Conservation (phyloP, 116 monocot species). For the Trichopus zeylanicus region DNA sequence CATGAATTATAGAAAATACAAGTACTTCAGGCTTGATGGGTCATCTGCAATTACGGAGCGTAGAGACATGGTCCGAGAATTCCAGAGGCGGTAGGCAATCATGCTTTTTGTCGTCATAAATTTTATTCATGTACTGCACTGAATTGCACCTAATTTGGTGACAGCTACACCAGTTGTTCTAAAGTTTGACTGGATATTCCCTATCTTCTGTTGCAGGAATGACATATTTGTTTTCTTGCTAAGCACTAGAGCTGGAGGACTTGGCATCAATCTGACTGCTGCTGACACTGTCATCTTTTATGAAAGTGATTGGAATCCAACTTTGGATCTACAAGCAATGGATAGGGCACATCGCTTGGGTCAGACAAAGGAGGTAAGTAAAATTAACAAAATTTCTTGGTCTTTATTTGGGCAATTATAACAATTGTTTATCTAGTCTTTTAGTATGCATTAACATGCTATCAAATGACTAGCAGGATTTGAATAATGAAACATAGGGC, state of each 20-base stretch:
- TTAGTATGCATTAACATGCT: too few relatives aligned
- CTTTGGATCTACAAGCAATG: conserved; percentile 95
- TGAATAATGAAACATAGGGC: too few relatives aligned
- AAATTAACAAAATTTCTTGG: too few relatives aligned
- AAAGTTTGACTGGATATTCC: not conserved
- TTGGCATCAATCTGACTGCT: conserved; percentile 97
- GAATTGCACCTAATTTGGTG: not conserved
- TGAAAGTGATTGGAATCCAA: conserved; percentile 99
- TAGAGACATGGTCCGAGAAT: conserved; percentile 97
- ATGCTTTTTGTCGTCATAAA: not conserved
- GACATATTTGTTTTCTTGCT: conserved; percentile 98
- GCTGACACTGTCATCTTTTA: conserved; percentile 99
- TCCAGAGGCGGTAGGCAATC: conserved; percentile 58
- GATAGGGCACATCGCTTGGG: conserved; percentile 94
- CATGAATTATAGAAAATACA: conserved; percentile 99
- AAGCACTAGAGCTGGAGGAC: conserved; percentile 97
- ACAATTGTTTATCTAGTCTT: too few relatives aligned
- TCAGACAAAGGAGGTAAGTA: conserved; percentile 86
- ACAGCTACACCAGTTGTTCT: not conserved
- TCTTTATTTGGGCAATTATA: too few relatives aligned
- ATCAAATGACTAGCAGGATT: too few relatives aligned
- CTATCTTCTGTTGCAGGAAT: conserved; percentile 31
- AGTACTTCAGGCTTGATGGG: conserved; percentile 96
- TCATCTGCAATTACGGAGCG: conserved; percentile 82
- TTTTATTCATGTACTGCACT: not conserved